phyloP scores from a whole-genome alignment of 2,329 filamentous ascomycete species.

The Colletotrichum incanum region DNA sequence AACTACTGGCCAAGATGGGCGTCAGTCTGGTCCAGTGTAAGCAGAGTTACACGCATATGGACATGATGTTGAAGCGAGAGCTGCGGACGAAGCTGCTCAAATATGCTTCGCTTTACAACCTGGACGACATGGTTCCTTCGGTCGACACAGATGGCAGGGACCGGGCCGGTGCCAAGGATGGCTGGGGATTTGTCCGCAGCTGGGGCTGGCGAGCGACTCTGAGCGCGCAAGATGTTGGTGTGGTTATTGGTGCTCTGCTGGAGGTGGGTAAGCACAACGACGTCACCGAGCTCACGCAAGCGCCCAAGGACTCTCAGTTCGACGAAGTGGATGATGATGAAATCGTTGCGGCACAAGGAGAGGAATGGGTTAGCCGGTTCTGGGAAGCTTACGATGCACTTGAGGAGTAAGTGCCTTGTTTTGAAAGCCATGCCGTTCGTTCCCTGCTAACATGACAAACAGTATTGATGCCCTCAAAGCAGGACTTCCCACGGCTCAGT shows the following conservation, averaged over 20 bases:
- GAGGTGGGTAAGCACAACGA: slow-evolving; percentile 82
- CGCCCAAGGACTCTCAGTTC: slow-evolving; percentile 52
- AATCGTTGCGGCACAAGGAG: slow-evolving; percentile 64
- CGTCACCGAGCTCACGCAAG: slow-evolving; percentile 50
- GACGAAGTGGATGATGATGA: slow-evolving; percentile 62
- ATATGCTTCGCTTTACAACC: slow-evolving; percentile 92
- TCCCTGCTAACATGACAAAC: slow-evolving; percentile 57
- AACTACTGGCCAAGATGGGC: slow-evolving; percentile 97
- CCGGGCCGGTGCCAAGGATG: slow-evolving; percentile 83
- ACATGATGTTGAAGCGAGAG: slow-evolving; percentile 94
- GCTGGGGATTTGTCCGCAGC: slow-evolving; percentile 96
- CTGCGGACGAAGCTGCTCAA: slow-evolving; percentile 88
- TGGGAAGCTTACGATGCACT: slow-evolving; percentile 82
- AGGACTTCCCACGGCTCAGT: slow-evolving; percentile 86
- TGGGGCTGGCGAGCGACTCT: slow-evolving; percentile 98
- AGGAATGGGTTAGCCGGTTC: slow-evolving; percentile 78
- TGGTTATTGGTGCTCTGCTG: slow-evolving; percentile 90
- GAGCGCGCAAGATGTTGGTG: slow-evolving; percentile 93
- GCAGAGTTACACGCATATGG: slow-evolving; percentile 98
- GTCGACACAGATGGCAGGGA: slow-evolving; percentile 80
- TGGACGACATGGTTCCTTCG: slow-evolving; percentile 92
- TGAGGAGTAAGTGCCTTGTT: slow-evolving; percentile 71
- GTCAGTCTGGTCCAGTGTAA: slow-evolving; percentile 94
- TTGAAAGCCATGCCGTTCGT: slow-evolving; percentile 55
- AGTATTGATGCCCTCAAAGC: slow-evolving; percentile 84